Percentiles rank a stretch among this genome's conserved stretches.
Conservation (phyloP, 2,329 filamentous ascomycete genomes). For the Hypoxylon sp. region DNA sequence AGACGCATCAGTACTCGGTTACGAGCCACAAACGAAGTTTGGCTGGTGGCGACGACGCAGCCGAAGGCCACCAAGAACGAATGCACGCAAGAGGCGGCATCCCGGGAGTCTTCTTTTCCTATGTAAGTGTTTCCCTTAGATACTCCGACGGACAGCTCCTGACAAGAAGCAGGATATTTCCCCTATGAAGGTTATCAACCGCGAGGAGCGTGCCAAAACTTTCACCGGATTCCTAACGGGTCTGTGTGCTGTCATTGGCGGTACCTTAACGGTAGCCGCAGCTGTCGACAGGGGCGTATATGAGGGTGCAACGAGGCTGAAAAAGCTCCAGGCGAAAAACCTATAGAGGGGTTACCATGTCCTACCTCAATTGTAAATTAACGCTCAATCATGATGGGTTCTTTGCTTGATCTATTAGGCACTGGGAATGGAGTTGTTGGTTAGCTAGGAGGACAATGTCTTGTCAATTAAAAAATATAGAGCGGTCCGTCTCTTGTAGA, state of each 20-base stretch:
- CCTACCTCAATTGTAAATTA: slow-evolving; percentile 42
- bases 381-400: slow-evolving; percentile 23
- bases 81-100: slow-evolving; percentile 92
- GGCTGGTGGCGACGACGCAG: slow-evolving; percentile 82
- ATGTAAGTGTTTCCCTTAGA: slow-evolving; percentile 70
- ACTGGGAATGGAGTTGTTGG: slow-evolving; percentile 48
- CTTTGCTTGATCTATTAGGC: slow-evolving; percentile 35
- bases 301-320: slow-evolving; percentile 85
- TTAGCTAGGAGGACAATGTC: slow-evolving; percentile 35
- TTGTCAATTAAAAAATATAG: background rate
- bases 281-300: slow-evolving; percentile 92
- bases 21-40: slow-evolving; percentile 96
- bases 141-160: slow-evolving; percentile 36
- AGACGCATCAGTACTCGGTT: slow-evolving; percentile 98
- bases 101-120: slow-evolving; percentile 98
- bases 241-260: slow-evolving; percentile 93
- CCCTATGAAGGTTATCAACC: slow-evolving; percentile 99
- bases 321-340: slow-evolving; percentile 83
- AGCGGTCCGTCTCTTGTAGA: background rate
- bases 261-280: slow-evolving; percentile 94
- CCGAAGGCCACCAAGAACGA: slow-evolving; percentile 92
- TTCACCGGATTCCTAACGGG: slow-evolving; percentile 94
- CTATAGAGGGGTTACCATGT: slow-evolving; percentile 54
- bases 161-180: slow-evolving; percentile 81
- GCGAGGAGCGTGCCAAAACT: slow-evolving; percentile 88